Base-by-base conservation (phyloP, 2,329 filamentous ascomycete genomes). In the Claviceps sp. region DNA sequence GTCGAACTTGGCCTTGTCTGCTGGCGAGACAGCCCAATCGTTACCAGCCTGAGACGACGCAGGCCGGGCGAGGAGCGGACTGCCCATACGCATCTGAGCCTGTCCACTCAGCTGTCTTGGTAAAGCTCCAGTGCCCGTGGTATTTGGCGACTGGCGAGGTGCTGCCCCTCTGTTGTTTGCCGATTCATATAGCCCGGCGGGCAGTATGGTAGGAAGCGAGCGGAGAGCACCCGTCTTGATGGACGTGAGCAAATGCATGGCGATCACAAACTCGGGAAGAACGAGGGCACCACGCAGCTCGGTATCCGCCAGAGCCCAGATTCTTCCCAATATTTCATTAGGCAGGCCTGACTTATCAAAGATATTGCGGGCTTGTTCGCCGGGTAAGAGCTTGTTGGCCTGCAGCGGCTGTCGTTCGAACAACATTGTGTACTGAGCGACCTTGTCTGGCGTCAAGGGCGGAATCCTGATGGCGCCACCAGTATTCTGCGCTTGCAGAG, bases 201-300 rank as follows among this genome's bases (percentile, higher is more conserved):
- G 93, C 2, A 98, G 77, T 26, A 85, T 80, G 55, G 74, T 85
- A 1, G 93, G 93, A 52, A 97, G 75, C 19, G 79, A 82, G 57
- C 88, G 83, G 66, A 98, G 77, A 34, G 82, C 76, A 22, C 89
- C 87, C 13, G 83, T 85, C 73, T 95, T 95, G 70, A 88, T 89
- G 13, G 89, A 95, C 14, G 89, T 91, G 56, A 98, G 76, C 55
- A 98, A 74, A 67, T 98, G 93, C 93, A 98, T 98, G 46, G 93
- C 93, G 62, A 98, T 94, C 64, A 95, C 87, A 65, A 98, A 98
- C 62, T 97, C 93, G 14, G 89, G 91, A 60, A 84, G 77, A 53
- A 90, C 86, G 39, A 98, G 76, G 37, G 85, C 82, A 49, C 93
- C 93, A 50, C 90, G 82, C 69, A 95, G 89, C 68, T 96, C 90